Evolutionary conservation across 768 basidiomycete species (phyloP), one percentile per base, ranked within the genome.

Genomic region (Pseudohyphozyma bogoriensis): DNA sequence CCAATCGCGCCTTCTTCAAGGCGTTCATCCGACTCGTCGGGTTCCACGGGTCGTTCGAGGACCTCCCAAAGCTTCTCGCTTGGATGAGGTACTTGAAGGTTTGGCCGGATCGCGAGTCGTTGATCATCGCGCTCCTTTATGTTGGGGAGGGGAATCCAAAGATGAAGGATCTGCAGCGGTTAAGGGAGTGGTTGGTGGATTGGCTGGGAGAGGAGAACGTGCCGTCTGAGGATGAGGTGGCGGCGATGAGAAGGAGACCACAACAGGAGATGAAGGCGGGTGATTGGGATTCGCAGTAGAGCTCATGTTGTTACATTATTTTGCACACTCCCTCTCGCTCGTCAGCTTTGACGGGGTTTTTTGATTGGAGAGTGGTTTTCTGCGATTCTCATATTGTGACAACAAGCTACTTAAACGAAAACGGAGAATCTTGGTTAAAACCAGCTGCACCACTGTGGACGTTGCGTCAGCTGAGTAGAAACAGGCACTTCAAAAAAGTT

Each of bases 401-500:
- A n/a, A n/a, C n/a, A n/a, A n/a, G n/a, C n/a, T n/a, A n/a, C n/a
- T n/a, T n/a, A n/a, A n/a, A n/a, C n/a, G n/a, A n/a, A n/a, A n/a
- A n/a, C n/a, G n/a, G n/a, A n/a, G n/a, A n/a, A n/a, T n/a, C n/a
- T n/a, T n/a, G n/a, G n/a, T n/a, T n/a, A n/a, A n/a, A n/a, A n/a
- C n/a, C n/a, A n/a, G n/a, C n/a, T n/a, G n/a, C n/a, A n/a, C n/a
- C n/a, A n/a, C n/a, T n/a, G n/a, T n/a, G n/a, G n/a, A n/a, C n/a
- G n/a, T n/a, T n/a, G n/a, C n/a, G n/a, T n/a, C n/a, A n/a, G n/a
- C n/a, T n/a, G n/a, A n/a, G n/a, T n/a, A n/a, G n/a, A n/a, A n/a
- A n/a, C n/a, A n/a, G n/a, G n/a, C 80, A 80, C 90, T 92, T 69
- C 28, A 26, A 35, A 31, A 26, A 10, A 45, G n/a, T 45, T n/a